Percentiles rank a stretch among this genome's conserved stretches.
Evolutionary conservation across 2,329 filamentous ascomycete species (phyloP).

Genomic region (Cladosporium sp.): DNA sequence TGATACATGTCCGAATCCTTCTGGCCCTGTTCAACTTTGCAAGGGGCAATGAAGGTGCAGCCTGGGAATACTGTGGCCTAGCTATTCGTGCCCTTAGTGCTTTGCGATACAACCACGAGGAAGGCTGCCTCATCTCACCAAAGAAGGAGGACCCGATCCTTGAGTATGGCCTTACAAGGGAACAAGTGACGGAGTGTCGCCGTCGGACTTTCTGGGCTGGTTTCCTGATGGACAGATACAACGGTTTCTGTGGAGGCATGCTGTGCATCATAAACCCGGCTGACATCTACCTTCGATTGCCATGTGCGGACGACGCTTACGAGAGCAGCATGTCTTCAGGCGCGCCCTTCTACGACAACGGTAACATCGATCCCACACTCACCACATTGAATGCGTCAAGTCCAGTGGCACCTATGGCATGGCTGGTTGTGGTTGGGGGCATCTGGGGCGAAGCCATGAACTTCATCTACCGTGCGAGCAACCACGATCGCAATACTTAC

Average conservation of each 20-base stretch:
- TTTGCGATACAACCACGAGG: conserved; percentile 56
- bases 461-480: conserved; percentile 52
- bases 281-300: conserved; percentile 64
- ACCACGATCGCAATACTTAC: conserved; percentile 42
- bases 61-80: conserved; percentile 60
- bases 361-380: conserved; percentile 38
- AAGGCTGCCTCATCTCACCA: conserved; percentile 31
- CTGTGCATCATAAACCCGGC: conserved; percentile 56
- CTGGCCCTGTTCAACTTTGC: conserved; percentile 64
- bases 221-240: conserved; percentile 66
- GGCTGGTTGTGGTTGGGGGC: conserved; percentile 58
- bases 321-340: conserved; percentile 56
- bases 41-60: conserved; percentile 54
- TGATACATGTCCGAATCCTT: conserved; percentile 64
- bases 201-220: conserved; percentile 69
- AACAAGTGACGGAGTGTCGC: conserved; percentile 58
- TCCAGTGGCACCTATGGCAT: conserved; percentile 51
- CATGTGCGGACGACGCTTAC: conserved; percentile 57
- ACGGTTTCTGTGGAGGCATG: conserved; percentile 51
- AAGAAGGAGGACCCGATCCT: conserved; percentile 2
- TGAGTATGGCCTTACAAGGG: conserved; percentile 24
- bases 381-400: conserved; percentile 35
- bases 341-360: conserved; percentile 58
- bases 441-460: conserved; percentile 64
- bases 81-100: conserved; percentile 58